phyloP scores from a whole-genome alignment of 2,329 filamentous ascomycete genomes.

The Calonectria leucothoes region DNA sequence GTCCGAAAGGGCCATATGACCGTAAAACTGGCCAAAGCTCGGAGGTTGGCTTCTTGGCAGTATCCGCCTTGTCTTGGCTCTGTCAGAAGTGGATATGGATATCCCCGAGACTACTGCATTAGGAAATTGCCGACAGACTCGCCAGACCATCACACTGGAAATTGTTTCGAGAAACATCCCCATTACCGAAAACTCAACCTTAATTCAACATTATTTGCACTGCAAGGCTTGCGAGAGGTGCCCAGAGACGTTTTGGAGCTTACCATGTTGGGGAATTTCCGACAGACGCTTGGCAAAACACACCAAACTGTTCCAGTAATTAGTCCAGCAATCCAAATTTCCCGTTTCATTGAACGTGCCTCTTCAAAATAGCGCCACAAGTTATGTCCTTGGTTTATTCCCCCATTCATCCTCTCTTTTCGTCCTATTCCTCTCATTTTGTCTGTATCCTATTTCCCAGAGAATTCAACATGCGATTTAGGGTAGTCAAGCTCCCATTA shows the following conservation, averaged over 20 bases:
- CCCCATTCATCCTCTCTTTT: background rate
- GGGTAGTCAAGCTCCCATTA: background rate
- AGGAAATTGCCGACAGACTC: background rate
- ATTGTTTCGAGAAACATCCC: background rate
- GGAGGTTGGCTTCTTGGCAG: background rate
- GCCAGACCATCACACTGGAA: background rate
- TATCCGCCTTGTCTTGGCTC: background rate
- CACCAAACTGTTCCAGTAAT: too few relatives aligned
- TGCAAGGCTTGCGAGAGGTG: too few relatives aligned
- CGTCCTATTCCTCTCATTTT: background rate
- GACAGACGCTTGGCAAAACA: too few relatives aligned
- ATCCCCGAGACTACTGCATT: background rate
- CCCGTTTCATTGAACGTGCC: too few relatives aligned
- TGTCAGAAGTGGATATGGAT: background rate
- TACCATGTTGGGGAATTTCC: too few relatives aligned
- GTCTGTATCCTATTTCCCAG: background rate
- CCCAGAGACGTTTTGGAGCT: too few relatives aligned
- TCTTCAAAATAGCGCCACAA: too few relatives aligned
- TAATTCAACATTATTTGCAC: background rate
- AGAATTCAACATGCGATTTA: background rate
- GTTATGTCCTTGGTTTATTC: accelerated
- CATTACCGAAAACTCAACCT: background rate
- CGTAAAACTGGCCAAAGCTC: background rate
- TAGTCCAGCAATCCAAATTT: too few relatives aligned
- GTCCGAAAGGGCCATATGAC: background rate